phyloP scores from a whole-genome alignment of 2,329 filamentous ascomycete species.

The Coniella vitis region DNA sequence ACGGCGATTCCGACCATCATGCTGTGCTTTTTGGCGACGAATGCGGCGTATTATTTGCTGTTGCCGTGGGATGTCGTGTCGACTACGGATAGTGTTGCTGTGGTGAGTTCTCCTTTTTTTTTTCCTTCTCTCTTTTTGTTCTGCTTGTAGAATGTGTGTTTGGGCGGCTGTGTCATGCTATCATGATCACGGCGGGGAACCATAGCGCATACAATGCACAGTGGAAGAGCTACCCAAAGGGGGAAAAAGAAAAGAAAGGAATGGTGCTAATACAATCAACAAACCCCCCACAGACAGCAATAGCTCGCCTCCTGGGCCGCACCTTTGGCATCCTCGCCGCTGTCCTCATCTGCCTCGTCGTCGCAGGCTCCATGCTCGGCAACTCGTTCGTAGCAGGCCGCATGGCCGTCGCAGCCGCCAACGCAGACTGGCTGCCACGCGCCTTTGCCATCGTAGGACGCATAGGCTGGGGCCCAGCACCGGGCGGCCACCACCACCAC shows the following conservation, averaged over 20 bases:
- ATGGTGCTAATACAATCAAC: background rate
- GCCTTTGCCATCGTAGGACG: constrained; percentile 38
- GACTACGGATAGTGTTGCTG: constrained; percentile 54
- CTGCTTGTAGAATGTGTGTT: too few relatives aligned
- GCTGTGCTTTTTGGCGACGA: constrained; percentile 51
- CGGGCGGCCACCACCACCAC: background rate
- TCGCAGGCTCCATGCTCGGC: constrained; percentile 54
- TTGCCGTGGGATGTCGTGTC: constrained; percentile 53
- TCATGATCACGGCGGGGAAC: too few relatives aligned
- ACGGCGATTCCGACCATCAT: constrained; percentile 54
- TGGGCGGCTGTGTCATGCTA: too few relatives aligned
- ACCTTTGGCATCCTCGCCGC: constrained; percentile 48
- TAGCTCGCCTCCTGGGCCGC: constrained; percentile 46
- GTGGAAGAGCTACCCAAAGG: too few relatives aligned
- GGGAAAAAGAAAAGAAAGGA: too few relatives aligned
- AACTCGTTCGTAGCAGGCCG: constrained; percentile 57
- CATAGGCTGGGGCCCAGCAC: constrained; percentile 25
- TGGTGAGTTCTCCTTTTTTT: constrained; percentile 49
- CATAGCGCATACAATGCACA: too few relatives aligned
- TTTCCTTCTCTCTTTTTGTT: too few relatives aligned
- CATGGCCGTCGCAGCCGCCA: constrained; percentile 53
- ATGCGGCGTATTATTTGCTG: constrained; percentile 56
- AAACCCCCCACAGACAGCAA: constrained; percentile 38
- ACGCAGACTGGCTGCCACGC: constrained; percentile 43
- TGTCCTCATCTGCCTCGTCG: constrained; percentile 51